Percentiles rank a stretch among this genome's conserved stretches.
These are phyloP conservation scores for Blumeria graminis DNA, from an alignment of 2,329 filamentous ascomycete genomes.

Conservation along the genomic window DNA sequence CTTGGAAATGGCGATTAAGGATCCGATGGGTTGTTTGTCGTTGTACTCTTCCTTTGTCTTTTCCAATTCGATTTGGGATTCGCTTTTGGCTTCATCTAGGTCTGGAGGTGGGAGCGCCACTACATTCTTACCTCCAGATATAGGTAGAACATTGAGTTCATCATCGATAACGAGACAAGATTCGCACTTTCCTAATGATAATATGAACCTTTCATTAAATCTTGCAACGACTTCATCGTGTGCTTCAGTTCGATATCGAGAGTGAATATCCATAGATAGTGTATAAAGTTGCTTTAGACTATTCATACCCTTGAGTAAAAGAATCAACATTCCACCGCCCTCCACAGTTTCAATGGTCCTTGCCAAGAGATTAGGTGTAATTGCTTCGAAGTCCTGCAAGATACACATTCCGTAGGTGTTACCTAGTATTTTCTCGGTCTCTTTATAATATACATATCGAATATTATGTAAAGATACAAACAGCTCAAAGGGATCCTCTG, in stretches of 20 bases:
- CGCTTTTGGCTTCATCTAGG: slow-evolving; percentile 45
- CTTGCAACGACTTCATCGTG: slow-evolving; percentile 84
- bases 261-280: slow-evolving; percentile 92
- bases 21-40: slow-evolving; percentile 68
- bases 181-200: slow-evolving; percentile 86
- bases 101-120: slow-evolving; percentile 57
- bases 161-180: slow-evolving; percentile 92
- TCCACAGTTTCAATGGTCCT: slow-evolving; percentile 94
- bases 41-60: slow-evolving; percentile 68
- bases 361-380: slow-evolving; percentile 90
- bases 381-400: slow-evolving; percentile 88
- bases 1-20: slow-evolving; percentile 60
- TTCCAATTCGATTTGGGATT: slow-evolving; percentile 52
- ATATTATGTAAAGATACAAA: slow-evolving; percentile 94
- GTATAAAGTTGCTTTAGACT: slow-evolving; percentile 95
- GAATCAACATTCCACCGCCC: slow-evolving; percentile 72
- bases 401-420: slow-evolving; percentile 99
- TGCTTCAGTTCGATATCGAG: slow-evolving; percentile 85
- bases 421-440: slow-evolving; percentile 94
- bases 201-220: slow-evolving; percentile 93
- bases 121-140: slow-evolving; percentile 83
- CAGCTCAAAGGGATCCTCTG: slow-evolving; percentile 86
- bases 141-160: slow-evolving; percentile 88
- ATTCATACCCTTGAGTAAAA: slow-evolving; percentile 87
- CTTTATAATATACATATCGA: slow-evolving; percentile 98